Evolutionary conservation across 176 grass and related monocot genomes (phyloP).

Genomic region (Oryza glumipatula): DNA sequence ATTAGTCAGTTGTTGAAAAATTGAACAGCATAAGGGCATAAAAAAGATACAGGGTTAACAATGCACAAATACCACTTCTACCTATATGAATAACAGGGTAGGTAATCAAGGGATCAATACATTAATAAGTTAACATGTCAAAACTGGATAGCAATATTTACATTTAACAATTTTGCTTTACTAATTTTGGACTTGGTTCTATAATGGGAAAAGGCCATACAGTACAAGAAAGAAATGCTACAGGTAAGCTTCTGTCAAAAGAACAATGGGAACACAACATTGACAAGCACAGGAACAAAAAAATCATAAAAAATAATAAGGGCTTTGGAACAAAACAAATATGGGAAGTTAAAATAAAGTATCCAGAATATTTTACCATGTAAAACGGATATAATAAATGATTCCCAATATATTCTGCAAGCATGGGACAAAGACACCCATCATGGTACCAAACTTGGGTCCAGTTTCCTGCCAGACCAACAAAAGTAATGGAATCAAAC

Average conservation of each 20-base stretch:
- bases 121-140: constrained; percentile 7
- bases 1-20: constrained; percentile 24
- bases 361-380: constrained; percentile 64
- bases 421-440: constrained; percentile 99
- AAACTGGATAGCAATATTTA: constrained; percentile 9
- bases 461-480: constrained; percentile 58
- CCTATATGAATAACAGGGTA: constrained; percentile 14
- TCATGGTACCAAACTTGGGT: constrained; percentile 90
- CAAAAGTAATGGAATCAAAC: constrained; percentile 28
- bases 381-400: constrained; percentile 99
- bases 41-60: constrained; percentile 27
- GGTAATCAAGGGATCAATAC: constrained; percentile 5
- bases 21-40: background rate
- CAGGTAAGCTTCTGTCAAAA: background rate
- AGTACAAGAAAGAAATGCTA: constrained; percentile 26
- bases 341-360: constrained; percentile 14
- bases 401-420: constrained; percentile 99
- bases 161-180: constrained; percentile 12
- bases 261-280: background rate
- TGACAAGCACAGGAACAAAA: constrained; percentile 15
- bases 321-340: background rate
- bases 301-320: constrained; percentile 14
- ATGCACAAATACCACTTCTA: constrained; percentile 32
- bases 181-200: constrained; percentile 20
- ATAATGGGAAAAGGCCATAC: constrained; percentile 13